Base-by-base conservation (phyloP, 1,284 basidiomycete genomes). In the Ustilago cynodontis region DNA sequence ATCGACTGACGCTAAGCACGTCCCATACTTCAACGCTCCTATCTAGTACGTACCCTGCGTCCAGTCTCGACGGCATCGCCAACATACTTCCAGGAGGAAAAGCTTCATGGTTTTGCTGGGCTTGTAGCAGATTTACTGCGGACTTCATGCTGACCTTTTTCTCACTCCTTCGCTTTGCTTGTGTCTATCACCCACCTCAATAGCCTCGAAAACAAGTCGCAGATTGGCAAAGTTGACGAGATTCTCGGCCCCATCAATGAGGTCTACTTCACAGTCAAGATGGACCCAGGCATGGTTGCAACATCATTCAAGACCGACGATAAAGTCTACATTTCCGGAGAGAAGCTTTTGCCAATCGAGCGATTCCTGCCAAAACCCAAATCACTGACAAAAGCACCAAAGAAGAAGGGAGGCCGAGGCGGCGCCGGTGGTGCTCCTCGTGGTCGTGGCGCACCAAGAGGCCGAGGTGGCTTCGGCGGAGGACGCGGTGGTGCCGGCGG, bases 21-120 rank as follows among this genome's bases (percentile, higher is more conserved):
- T 99, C 16, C 97, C 97, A 0, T 97, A 97, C 88, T 99, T 99
- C 89, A 99, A 99, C 87, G 96, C 97, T 0, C 96, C 97, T 60
- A 97, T 99, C 86, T 99, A 98, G 80, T 84, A 72, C 49, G 82
- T 78, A 49, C n/a, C n/a, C 20, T 22, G 7, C 6, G 41, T n/a
- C 6, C 6, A 43, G n/a, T 20, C 8, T 43, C 4, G 20, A 43
- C 18, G 16, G 41, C 41, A 43, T 20, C 41, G 4, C 9, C n/a
- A 6, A 11, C 1, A 20, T 43, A 0, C 1, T 43, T 1, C 26
- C 31, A 31, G 20, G 41, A n/a, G 41, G 6, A 43, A 11, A 11
- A n/a, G 1, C n/a, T 3, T 18, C 20, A 18, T n/a, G 41, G 31
- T 33, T 11, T 5, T 39, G 14, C 41, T 43, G n/a, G n/a, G 1